phyloP scores from a whole-genome alignment of 306 rosid genomes.

The Casuarina equisetifolia region DNA sequence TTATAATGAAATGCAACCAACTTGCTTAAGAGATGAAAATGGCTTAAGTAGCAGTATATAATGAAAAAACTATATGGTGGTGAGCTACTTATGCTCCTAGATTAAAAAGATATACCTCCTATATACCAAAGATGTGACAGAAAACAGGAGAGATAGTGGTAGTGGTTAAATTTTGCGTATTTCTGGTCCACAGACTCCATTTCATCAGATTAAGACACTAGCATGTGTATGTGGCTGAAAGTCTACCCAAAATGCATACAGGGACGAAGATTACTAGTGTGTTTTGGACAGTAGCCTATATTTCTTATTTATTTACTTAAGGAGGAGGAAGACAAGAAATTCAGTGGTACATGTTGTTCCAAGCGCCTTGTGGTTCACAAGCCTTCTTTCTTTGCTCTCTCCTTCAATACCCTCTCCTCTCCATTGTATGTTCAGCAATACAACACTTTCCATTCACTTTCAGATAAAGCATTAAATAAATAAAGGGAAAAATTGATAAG shows the following conservation, averaged over 20 bases:
- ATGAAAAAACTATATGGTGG: too few relatives aligned
- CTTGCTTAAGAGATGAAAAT: too few relatives aligned
- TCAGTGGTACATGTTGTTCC: slow-evolving; percentile 49
- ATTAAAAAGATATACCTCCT: too few relatives aligned
- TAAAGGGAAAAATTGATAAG: slow-evolving; percentile 23
- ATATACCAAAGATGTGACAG: too few relatives aligned
- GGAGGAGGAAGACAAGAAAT: slow-evolving; percentile 18
- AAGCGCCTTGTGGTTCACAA: slow-evolving; percentile 50
- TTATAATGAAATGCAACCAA: too few relatives aligned
- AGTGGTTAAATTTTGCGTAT: too few relatives aligned
- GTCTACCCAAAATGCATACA: not conserved
- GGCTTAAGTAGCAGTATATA: too few relatives aligned
- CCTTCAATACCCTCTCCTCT: not conserved
- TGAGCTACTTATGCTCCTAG: too few relatives aligned
- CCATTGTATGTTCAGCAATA: not conserved
- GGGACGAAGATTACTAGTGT: not conserved
- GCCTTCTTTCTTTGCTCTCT: slow-evolving; percentile 34
- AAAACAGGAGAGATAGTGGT: too few relatives aligned
- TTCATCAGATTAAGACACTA: not conserved
- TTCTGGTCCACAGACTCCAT: not conserved
- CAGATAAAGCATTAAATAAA: slow-evolving; percentile 26
- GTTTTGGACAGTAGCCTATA: not conserved
- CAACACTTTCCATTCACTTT: slow-evolving; percentile 1
- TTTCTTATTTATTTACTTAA: slow-evolving; percentile 10
- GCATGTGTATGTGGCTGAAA: not conserved